Base-by-base conservation (phyloP, 331 rosid genomes). In the Dryas integrifolia region DNA sequence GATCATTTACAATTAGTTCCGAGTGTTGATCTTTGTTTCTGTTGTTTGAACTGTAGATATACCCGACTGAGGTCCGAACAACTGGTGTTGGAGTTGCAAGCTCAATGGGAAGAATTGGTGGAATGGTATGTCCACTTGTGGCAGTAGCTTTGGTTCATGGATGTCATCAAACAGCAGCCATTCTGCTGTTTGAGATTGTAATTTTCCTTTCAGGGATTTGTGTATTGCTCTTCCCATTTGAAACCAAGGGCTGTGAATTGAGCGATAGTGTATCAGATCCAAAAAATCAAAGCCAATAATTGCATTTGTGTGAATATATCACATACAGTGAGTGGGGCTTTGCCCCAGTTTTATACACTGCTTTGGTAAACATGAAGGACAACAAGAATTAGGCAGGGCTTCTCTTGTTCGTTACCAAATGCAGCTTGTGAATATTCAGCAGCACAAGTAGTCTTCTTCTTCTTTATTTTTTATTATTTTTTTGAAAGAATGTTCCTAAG, bases 11-110 rank as follows among this genome's bases (percentile, higher is more conserved):
- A 8, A 46, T 38, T 26, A 10, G 41, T 55, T 8, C 55, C 15
- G 9, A 58, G 21, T 45, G 6, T 21, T 14, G 44, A 44, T 15
- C 14, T 14, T 6, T n/a, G 9, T 13, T 6, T 57, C 45, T 57
- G 58, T 71, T n/a, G 76, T 43, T 73, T 67, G 50, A 59, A 51
- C 79, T 76, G 86, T 76, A 95, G 97, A 80, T 95, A 69, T 95
- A 95, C 80, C 98, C 98, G 41, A 95, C 98, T 51, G 81, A 96
- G 16, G 85, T 89, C 6, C 84, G 97, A 85, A 80, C 97, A 77
- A 88, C 98, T 1, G 98, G 98, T 0, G 96, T 95, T 1, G 97
- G 98, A 85, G 58, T 89, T 53, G 98, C 97, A 49, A 91, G 97
- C 77, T 82, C 96, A 9, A 65, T 95, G 62, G 97, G 93, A 63